Percentiles rank a stretch among this genome's conserved stretches.
Conservation (phyloP, 345 rosid genomes). For the Eucalyptus marginata region DNA sequence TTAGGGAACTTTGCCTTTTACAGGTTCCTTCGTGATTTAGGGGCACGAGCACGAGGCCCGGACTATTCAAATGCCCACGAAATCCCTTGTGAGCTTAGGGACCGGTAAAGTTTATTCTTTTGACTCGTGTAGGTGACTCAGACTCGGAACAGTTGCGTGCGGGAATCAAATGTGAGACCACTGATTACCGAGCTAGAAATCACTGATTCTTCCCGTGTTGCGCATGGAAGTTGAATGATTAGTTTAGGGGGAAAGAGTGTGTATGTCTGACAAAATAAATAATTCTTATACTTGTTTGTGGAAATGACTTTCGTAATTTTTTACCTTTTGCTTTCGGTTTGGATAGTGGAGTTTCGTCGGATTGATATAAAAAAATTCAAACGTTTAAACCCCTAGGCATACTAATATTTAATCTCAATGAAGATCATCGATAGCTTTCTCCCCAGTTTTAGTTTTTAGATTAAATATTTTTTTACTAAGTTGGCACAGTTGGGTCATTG, state of each 20-base stretch:
- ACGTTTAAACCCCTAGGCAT: background rate
- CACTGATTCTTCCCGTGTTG: background rate
- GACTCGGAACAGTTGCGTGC: fast-evolving
- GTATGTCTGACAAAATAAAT: background rate
- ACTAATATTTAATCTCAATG: background rate
- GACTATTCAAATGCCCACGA: background rate
- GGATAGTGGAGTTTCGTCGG: background rate
- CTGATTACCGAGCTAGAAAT: background rate
- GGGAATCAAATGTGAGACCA: background rate
- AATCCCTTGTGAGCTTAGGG: background rate
- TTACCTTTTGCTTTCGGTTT: background rate
- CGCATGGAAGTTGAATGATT: background rate
- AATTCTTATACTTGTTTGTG: background rate
- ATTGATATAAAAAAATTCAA: background rate
- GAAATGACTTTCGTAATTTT: background rate
- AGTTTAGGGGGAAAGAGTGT: background rate
- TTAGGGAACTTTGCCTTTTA: background rate
- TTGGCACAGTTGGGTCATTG: background rate
- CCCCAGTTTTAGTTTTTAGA: background rate
- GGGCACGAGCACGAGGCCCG: background rate
- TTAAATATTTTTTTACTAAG: background rate
- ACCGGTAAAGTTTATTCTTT: background rate
- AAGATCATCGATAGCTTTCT: background rate
- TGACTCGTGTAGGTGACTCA: background rate
- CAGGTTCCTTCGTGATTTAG: background rate